Evolutionary conservation across 148 eudicot species (phyloP).

Genomic region (Amaranthus palmeri): DNA sequence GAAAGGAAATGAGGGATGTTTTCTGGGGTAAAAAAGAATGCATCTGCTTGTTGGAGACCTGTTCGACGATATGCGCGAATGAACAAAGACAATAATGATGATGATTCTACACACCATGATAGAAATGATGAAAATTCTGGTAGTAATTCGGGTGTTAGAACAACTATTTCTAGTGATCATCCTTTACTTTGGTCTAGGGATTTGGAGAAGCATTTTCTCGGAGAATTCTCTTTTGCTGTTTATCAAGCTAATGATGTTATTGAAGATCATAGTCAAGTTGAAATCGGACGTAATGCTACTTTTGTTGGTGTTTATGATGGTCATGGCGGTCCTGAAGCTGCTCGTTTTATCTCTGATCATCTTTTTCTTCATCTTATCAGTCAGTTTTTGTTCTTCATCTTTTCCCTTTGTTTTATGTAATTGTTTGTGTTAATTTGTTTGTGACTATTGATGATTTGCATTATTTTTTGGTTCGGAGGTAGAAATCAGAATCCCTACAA

Average conservation of each 20-base stretch:
- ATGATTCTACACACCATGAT: not conserved
- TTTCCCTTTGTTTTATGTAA: not conserved
- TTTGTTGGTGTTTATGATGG: conserved; percentile 76
- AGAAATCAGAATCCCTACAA: no score
- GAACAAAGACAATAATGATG: conserved; percentile 16
- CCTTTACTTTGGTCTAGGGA: conserved; percentile 47
- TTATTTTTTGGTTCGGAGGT: no score
- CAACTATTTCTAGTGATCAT: conserved; percentile 10
- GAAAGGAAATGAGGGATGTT: conserved; percentile 41
- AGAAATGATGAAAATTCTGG: not conserved
- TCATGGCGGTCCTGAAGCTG: conserved; percentile 63
- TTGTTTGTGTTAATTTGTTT: not conserved
- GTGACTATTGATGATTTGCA: not conserved
- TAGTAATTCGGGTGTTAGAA: not conserved
- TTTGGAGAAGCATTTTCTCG: conserved; percentile 52
- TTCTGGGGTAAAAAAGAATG: conserved; percentile 21
- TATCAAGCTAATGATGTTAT: conserved; percentile 48
- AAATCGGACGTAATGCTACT: conserved; percentile 41
- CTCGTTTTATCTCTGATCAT: conserved; percentile 41
- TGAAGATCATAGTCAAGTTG: conserved; percentile 73
- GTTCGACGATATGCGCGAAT: conserved; percentile 32
- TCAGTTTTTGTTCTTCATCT: conserved; percentile 20
- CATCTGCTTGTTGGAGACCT: conserved; percentile 35
- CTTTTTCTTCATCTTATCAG: conserved; percentile 46
- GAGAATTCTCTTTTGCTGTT: conserved; percentile 60